phyloP scores from a whole-genome alignment of 257 asterid genomes.

The Penstemon davidsonii region DNA sequence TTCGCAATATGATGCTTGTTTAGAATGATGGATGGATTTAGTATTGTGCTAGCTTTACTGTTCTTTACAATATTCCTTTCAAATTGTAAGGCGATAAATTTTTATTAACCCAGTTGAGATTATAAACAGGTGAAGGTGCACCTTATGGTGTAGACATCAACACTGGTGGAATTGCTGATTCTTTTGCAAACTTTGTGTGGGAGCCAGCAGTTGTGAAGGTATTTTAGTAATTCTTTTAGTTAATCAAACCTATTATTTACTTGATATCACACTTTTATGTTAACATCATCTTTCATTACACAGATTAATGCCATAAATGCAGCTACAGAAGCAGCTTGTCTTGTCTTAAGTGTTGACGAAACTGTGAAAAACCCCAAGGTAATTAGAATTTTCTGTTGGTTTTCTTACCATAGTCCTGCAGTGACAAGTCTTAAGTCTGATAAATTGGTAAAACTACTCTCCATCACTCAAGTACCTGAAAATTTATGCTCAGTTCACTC shows the following conservation, averaged over 20 bases:
- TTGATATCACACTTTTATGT: not conserved
- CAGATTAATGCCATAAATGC: constrained; percentile 92
- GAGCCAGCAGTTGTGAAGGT: constrained; percentile 92
- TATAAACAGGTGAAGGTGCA: constrained; percentile 50
- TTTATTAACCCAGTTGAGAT: constrained; percentile 16
- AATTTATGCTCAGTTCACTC: too few relatives aligned
- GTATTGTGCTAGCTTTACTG: not conserved
- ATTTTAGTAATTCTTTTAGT: not conserved
- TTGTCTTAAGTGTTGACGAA: constrained; percentile 79
- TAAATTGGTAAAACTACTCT: not conserved
- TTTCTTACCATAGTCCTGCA: not conserved
- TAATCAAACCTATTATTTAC: not conserved
- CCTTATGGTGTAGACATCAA: constrained; percentile 54
- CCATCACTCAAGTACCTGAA: not conserved
- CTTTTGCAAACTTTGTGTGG: constrained; percentile 83
- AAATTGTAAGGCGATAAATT: not conserved
- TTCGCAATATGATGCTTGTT: not conserved
- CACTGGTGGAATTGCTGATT: constrained; percentile 68
- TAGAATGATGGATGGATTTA: not conserved
- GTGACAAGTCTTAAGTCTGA: not conserved
- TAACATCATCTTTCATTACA: not conserved
- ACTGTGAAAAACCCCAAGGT: constrained; percentile 92
- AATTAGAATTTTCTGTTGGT: not conserved
- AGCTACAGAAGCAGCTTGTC: constrained; percentile 93
- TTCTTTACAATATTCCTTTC: not conserved